Evolutionary conservation across 2,329 filamentous ascomycete species (phyloP).

Genomic region (Aspergillus alliaceus): DNA sequence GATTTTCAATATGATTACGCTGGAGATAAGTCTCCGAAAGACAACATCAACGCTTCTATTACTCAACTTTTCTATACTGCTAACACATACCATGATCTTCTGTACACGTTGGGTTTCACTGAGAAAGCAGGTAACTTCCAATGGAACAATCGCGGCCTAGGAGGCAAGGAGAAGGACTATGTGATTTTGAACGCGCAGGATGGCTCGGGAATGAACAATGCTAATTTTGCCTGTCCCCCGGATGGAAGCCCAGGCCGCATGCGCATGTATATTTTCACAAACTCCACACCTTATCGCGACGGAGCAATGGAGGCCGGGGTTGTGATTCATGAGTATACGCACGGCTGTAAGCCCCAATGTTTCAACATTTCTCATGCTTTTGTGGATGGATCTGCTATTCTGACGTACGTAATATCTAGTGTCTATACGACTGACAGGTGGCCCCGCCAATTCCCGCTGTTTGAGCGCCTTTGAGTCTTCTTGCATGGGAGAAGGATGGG

Average conservation of each 20-base stretch:
- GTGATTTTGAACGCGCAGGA: constrained; percentile 18
- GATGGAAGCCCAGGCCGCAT: constrained; percentile 15
- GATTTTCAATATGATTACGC: constrained; percentile 11
- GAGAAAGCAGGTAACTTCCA: constrained; percentile 18
- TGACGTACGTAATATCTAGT: not conserved
- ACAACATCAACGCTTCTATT: constrained; percentile 16
- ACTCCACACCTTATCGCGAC: constrained; percentile 6
- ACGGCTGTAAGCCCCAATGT: constrained; percentile 10
- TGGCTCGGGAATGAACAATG: constrained; percentile 13
- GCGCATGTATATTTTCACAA: constrained; percentile 15
- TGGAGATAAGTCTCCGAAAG: not conserved
- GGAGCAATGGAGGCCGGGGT: constrained; percentile 11
- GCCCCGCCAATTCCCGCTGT: constrained; percentile 12
- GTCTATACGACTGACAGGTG: constrained; percentile 16
- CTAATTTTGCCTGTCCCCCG: constrained; percentile 13
- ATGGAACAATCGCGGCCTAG: constrained; percentile 7
- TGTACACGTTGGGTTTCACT: constrained; percentile 13
- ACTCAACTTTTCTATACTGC: constrained; percentile 17
- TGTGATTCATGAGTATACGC: constrained; percentile 18
- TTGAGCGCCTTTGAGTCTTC: constrained; percentile 9
- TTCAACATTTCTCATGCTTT: no score
- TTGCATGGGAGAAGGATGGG: constrained; percentile 19
- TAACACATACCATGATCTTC: constrained; percentile 17
- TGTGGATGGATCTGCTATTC: no score
- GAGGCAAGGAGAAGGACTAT: constrained; percentile 12